These are phyloP conservation scores for Zasmidium cellare DNA, from an alignment of 2,329 filamentous ascomycete species.

Conservation along the genomic window DNA sequence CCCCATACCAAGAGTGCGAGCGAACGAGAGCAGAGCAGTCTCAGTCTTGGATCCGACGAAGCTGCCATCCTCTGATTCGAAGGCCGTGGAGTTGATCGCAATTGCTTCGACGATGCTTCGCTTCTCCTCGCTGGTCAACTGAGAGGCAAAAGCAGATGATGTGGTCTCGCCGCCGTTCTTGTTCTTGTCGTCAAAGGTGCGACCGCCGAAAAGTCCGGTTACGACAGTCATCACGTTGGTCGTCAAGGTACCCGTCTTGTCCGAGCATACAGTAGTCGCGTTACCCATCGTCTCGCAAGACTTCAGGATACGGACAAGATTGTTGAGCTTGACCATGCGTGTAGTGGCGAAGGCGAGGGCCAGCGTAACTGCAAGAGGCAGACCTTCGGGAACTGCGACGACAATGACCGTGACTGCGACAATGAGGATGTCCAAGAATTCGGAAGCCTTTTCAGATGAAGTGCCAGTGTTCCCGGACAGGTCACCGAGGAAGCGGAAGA, in stretches of 20 bases:
- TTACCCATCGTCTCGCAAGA: conserved; percentile 73
- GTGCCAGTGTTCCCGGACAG: conserved; percentile 56
- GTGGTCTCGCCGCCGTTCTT: conserved; percentile 50
- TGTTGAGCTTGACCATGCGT: conserved; percentile 68
- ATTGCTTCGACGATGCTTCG: conserved; percentile 62
- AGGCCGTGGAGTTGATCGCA: conserved; percentile 67
- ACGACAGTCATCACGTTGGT: conserved; percentile 77
- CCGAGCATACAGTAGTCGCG: conserved; percentile 74
- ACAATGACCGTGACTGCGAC: conserved; percentile 67
- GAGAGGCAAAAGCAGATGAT: conserved; percentile 54
- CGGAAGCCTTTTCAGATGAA: conserved; percentile 73
- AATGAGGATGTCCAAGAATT: conserved; percentile 63
- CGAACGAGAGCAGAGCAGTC: conserved; percentile 71
- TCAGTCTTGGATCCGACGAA: conserved; percentile 79
- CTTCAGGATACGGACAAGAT: conserved; percentile 65
- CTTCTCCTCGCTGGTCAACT: conserved; percentile 55
- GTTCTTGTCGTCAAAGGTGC: conserved; percentile 35
- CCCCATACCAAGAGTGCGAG: conserved; percentile 64
- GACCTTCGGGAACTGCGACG: conserved; percentile 66
- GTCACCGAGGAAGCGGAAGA: conserved; percentile 78
- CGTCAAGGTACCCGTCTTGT: conserved; percentile 74
- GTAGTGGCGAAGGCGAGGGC: conserved; percentile 68
- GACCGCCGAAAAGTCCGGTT: conserved; percentile 65
- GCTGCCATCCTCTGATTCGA: conserved; percentile 65
- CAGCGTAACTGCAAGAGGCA: conserved; percentile 67